Percentiles rank a stretch among this genome's conserved stretches.
These are phyloP conservation scores for Furcasterigmium furcatum DNA, from an alignment of 2,329 filamentous ascomycete genomes.

Conservation along the genomic window DNA sequence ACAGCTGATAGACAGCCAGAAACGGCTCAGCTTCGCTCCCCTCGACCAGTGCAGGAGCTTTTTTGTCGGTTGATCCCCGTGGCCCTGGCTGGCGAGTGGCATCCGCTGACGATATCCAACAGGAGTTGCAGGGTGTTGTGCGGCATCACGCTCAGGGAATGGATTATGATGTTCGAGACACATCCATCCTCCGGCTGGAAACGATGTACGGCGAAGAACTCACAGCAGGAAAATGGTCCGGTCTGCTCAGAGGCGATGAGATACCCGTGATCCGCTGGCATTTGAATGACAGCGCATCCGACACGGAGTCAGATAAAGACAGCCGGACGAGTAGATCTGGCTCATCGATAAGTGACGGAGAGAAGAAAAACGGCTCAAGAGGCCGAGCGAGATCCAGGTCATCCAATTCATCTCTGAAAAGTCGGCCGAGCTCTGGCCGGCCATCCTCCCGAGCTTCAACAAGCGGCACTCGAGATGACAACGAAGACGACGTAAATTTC, in stretches of 20 bases:
- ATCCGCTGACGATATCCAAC: neutral
- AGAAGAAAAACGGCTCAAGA: neutral
- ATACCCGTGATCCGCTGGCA: neutral
- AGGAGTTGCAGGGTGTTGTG: neutral
- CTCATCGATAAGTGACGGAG: neutral
- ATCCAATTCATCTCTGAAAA: neutral
- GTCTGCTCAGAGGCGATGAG: neutral
- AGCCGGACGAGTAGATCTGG: neutral
- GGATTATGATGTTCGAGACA: neutral
- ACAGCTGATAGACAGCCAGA: neutral
- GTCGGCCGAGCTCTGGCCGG: neutral
- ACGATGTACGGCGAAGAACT: neutral
- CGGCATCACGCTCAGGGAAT: neutral
- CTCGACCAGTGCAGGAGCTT: slow-evolving; percentile 2
- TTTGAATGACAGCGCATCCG: neutral
- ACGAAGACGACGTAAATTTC: neutral
- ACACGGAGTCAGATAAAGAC: neutral
- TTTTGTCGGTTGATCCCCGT: neutral
- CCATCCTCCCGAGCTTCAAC: neutral
- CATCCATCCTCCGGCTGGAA: neutral
- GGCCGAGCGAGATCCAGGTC: neutral
- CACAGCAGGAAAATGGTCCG: neutral
- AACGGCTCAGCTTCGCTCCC: neutral
- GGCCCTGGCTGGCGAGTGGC: no score
- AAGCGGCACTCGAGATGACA: neutral